Evolutionary conservation across 2,329 filamentous ascomycete genomes (phyloP).

Genomic region (Beauveria sp.): DNA sequence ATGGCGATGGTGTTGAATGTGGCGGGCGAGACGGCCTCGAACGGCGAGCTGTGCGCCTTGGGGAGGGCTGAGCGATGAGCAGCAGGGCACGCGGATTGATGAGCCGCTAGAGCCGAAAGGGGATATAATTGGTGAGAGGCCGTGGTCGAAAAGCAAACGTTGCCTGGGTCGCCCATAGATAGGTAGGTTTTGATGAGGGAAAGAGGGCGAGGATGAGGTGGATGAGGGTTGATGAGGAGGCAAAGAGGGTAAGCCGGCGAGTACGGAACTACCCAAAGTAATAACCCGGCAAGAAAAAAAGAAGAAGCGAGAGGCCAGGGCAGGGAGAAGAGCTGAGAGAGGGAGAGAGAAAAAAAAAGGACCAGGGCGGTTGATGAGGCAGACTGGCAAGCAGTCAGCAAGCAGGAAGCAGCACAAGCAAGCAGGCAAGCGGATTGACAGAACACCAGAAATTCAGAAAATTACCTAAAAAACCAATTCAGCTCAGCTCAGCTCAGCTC

Average conservation of each 20-base stretch:
- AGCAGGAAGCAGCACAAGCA: too few species aligned
- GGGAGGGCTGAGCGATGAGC: not conserved
- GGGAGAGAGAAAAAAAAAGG: not conserved
- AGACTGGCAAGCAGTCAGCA: too few species aligned
- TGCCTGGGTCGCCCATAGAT: not conserved
- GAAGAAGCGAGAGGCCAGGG: not conserved
- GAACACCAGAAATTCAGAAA: too few species aligned
- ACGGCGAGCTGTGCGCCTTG: not conserved
- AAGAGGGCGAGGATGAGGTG: not conserved
- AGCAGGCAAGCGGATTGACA: too few species aligned
- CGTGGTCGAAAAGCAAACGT: not conserved
- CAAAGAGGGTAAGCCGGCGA: not conserved
- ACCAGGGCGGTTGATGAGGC: not conserved
- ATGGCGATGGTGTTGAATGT: constrained; percentile 16
- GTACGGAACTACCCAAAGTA: not conserved
- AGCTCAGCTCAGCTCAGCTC: not conserved
- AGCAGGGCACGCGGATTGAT: not conserved
- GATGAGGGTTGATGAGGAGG: not conserved
- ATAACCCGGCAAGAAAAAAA: not conserved
- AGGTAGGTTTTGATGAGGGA: not conserved
- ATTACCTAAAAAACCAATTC: too few species aligned
- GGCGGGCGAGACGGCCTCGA: constrained; percentile 13
- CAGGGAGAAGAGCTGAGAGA: not conserved
- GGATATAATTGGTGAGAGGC: not conserved
- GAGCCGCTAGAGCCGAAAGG: not conserved